Evolutionary conservation across 331 rosid genomes (phyloP), one percentile per base, ranked within the genome.

Genomic region (Rhamnella rubrinervis): DNA sequence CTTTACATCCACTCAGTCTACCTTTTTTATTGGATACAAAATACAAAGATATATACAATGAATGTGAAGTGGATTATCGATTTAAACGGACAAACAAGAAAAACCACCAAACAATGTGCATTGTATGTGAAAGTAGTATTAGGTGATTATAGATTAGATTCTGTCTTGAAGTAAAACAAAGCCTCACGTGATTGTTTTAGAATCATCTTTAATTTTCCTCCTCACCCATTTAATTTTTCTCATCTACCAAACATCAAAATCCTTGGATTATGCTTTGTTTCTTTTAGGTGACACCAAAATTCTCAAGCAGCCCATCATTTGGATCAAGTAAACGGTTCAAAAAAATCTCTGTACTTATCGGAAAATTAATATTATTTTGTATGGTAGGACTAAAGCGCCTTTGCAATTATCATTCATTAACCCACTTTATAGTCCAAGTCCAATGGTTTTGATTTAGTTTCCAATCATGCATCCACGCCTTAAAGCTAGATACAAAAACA

Each of bases 1-100:
- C 71, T 71, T 69, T 75, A 63, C 39, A 61, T 66, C 66, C 68
- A 64, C 71, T 63, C 47, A 61, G 72, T 46, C 52, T 14, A 55
- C 26, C 65, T 66, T 74, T 73, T 71, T 71, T 63, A 70, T 66
- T 41, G 41, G 66, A 63, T 21, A 68, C 65, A 71, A 74, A 16
- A 72, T 9, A 44, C 14, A 80, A 79, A 73, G 73, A 50, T 49
- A 70, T 63, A 64, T 84, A 78, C 89, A 87, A 73, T 82, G 92
- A 78, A 87, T 82, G 80, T 71, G 59, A 68, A 35, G 57, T 11
- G 50, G 50, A 64, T 73, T 63, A 65, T 44, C 47, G 74, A 56
- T 73, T 76, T 16, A 53, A 71, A 76, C 41, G 55, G 67, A 72
- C 58, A 56, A 70, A 71, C 16, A 53, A 73, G 73, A 44, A 63